Evolutionary conservation across 2,329 filamentous ascomycete genomes (phyloP).

Genomic region (Pseudocercospora vitis): DNA sequence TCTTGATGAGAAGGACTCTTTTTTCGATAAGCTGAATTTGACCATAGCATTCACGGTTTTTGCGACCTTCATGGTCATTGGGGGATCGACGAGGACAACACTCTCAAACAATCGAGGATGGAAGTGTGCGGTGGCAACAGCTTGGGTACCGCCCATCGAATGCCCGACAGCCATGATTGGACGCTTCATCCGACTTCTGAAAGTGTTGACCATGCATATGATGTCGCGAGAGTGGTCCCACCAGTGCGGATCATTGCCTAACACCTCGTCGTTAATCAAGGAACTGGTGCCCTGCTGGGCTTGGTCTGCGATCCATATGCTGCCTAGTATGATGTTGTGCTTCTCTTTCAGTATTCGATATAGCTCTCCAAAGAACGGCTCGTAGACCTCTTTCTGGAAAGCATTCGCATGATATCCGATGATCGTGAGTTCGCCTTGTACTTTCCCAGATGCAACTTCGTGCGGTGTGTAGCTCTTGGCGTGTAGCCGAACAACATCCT

Average conservation of each 20-base stretch:
- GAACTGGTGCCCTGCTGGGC: constrained; percentile 77
- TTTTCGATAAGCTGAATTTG: constrained; percentile 6
- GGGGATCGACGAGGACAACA: constrained; percentile 14
- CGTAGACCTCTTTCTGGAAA: constrained; percentile 4
- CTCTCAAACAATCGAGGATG: constrained; percentile 15
- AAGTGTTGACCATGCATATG: constrained; percentile 76
- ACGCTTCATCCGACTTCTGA: constrained; percentile 72
- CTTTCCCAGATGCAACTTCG: not conserved
- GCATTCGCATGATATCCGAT: not conserved
- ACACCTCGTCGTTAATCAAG: constrained; percentile 68
- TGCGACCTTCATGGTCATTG: not conserved
- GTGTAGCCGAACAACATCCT: constrained; percentile 8
- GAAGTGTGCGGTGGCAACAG: constrained; percentile 1
- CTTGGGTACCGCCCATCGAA: constrained; percentile 74
- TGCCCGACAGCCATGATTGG: constrained; percentile 82
- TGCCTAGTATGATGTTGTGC: constrained; percentile 66
- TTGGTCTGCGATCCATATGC: constrained; percentile 85
- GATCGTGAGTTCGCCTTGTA: not conserved
- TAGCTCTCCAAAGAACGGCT: constrained; percentile 4
- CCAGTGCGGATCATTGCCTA: constrained; percentile 81
- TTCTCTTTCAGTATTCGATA: not conserved
- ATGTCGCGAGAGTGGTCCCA: constrained; percentile 80
- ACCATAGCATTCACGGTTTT: constrained; percentile 1
- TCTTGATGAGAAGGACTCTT: not conserved
- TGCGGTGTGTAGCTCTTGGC: constrained; percentile 6